These are phyloP conservation scores for Cryptococcus jaspeensis DNA, from an alignment of 1,284 basidiomycete genomes.

Conservation along the genomic window DNA sequence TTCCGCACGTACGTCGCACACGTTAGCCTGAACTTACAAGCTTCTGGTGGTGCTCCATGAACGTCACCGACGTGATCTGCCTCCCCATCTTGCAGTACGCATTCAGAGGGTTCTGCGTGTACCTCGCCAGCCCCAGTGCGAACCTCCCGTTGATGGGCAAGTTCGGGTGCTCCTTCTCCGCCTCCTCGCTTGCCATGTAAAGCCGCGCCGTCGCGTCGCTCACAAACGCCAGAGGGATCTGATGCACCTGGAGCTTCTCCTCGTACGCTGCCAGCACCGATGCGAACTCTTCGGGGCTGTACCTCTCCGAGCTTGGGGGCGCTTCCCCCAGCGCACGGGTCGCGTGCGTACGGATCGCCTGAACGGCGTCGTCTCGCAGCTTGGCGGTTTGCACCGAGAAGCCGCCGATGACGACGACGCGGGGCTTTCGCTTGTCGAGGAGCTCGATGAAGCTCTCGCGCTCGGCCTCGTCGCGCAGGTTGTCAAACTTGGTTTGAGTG, in stretches of 20 bases:
- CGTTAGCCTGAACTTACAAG: slow-evolving; percentile 59
- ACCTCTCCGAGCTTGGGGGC: slow-evolving; percentile 34
- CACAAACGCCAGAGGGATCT: slow-evolving; percentile 75
- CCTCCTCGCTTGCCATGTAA: slow-evolving; percentile 87
- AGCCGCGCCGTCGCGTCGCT: slow-evolving; percentile 91
- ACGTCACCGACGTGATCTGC: slow-evolving; percentile 76
- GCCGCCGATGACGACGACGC: slow-evolving; percentile 86
- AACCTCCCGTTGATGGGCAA: slow-evolving; percentile 83
- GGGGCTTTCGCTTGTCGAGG: slow-evolving; percentile 75
- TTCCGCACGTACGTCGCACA: neutral
- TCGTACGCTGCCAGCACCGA: slow-evolving; percentile 34
- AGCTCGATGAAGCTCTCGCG: slow-evolving; percentile 71
- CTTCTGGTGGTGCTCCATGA: slow-evolving; percentile 82
- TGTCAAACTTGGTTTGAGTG: slow-evolving; percentile 85
- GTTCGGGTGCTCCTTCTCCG: slow-evolving; percentile 78
- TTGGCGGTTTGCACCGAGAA: slow-evolving; percentile 71
- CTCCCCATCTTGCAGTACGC: slow-evolving; percentile 84
- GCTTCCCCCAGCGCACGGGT: slow-evolving; percentile 30
- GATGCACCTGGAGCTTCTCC: slow-evolving; percentile 21
- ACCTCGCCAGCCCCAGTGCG: slow-evolving; percentile 90
- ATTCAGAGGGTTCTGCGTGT: slow-evolving; percentile 89
- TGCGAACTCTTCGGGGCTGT: slow-evolving; percentile 36
- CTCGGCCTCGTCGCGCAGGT: slow-evolving; percentile 66
- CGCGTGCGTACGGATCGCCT: slow-evolving; percentile 50
- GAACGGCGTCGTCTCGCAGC: slow-evolving; percentile 58